These are phyloP conservation scores for Acer saccharum DNA, from an alignment of 345 rosid genomes.

Conservation along the genomic window DNA sequence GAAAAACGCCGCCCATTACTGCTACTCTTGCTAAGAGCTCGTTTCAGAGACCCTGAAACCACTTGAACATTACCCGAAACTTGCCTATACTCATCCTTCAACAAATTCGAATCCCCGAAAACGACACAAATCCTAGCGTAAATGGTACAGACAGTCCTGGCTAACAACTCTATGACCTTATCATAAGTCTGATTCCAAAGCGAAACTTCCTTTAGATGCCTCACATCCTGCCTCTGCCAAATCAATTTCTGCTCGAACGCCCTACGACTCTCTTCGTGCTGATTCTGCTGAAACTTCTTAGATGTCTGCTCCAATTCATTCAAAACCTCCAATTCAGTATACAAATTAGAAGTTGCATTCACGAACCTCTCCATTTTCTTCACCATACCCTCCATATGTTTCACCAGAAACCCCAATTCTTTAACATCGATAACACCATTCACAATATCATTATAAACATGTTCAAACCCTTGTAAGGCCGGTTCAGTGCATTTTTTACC, in stretches of 20 bases:
- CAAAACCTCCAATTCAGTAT: conserved; percentile 87
- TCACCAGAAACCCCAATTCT: conserved; percentile 82
- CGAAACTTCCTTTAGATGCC: conserved; percentile 82
- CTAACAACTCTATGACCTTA: conserved; percentile 88
- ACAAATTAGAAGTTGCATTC: conserved; percentile 69
- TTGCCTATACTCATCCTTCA: conserved; percentile 33
- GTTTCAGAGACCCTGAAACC: conserved; percentile 45
- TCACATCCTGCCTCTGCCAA: conserved; percentile 97
- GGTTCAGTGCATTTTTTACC: conserved; percentile 89
- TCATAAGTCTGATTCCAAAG: conserved; percentile 91
- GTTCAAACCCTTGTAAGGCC: conserved; percentile 93
- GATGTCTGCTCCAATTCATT: conserved; percentile 81
- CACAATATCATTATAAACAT: conserved; percentile 80
- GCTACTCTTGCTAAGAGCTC: conserved; percentile 52
- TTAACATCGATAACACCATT: conserved; percentile 77
- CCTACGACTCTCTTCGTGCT: conserved; percentile 79
- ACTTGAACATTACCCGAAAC: conserved; percentile 29
- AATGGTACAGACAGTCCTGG: conserved; percentile 83
- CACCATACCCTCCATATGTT: conserved; percentile 92
- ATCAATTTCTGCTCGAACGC: conserved; percentile 90
- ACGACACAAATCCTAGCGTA: conserved; percentile 69
- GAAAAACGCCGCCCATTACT: conserved; percentile 35
- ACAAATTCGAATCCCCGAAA: conserved; percentile 53
- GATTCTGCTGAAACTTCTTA: conserved; percentile 75
- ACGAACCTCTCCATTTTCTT: conserved; percentile 90